Evolutionary conservation across 2,329 filamentous ascomycete species (phyloP).

Genomic region (Cladophialophora psammophila): DNA sequence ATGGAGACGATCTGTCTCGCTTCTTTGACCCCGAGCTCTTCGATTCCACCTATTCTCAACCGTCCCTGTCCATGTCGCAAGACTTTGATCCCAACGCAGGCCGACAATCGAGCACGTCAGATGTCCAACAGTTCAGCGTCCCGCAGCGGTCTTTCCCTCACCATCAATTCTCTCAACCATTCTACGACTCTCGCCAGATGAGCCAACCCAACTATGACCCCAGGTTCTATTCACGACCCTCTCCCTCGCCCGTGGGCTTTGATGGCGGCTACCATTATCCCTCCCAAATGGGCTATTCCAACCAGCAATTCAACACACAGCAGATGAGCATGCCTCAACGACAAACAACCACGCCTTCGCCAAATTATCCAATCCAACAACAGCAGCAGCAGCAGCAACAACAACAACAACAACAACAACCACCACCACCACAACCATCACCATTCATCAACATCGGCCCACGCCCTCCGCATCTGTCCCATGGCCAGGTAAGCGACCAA

Average conservation of each 20-base stretch:
- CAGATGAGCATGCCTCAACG: constrained; percentile 31
- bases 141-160: constrained; percentile 31
- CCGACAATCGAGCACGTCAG: constrained; percentile 37
- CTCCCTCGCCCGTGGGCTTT: constrained; percentile 32
- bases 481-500: constrained; percentile 34
- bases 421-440: constrained; percentile 41
- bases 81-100: constrained; percentile 34
- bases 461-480: constrained; percentile 43
- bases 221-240: constrained; percentile 33
- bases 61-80: constrained; percentile 31
- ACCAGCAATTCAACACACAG: constrained; percentile 33
- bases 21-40: constrained; percentile 40
- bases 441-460: constrained; percentile 38
- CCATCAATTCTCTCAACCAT: constrained; percentile 32
- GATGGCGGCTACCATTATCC: constrained; percentile 33
- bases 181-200: constrained; percentile 33
- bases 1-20: constrained; percentile 35
- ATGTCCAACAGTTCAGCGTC: constrained; percentile 35
- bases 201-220: constrained; percentile 35
- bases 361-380: constrained; percentile 45
- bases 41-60: constrained; percentile 36
- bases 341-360: constrained; percentile 31
- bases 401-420: constrained; percentile 35
- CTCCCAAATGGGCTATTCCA: constrained; percentile 28
- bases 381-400: constrained; percentile 36